Evolutionary conservation across 805 yeast genomes (phyloP), one percentile per base, ranked within the genome.

Genomic region (Lachancea meyersii): DNA sequence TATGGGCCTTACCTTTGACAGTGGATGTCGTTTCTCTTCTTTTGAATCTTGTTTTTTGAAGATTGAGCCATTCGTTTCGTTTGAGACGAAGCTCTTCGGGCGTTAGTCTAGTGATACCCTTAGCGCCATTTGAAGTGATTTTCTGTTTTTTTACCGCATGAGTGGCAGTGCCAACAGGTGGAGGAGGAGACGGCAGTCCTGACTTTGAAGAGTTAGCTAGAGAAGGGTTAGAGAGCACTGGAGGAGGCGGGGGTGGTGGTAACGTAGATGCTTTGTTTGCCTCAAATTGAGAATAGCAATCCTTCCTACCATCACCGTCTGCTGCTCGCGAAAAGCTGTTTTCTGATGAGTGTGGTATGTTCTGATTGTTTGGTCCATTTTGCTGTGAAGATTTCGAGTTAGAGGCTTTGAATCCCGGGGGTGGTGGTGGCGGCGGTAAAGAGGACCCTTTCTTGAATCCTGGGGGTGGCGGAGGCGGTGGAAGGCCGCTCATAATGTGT

Each of bases 41-140:
- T 16, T 70, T 63, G 57, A 72, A 82, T 45, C 84, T 65, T 32
- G 58, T 61, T 55, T 82, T 83, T 51, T 84, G 95, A 2, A 75
- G 35, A 42, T 71, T 75, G 8, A 72, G 65, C 94, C 93, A 85
- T 51, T 72, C 38, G 6, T 17, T 20, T 5, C 36, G 35, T 18
- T 62, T 55, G 18, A 69, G 67, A 2, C 79, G 58, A 33, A 68
- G 69, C 3, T 38, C 48, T 35, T 51, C 48, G 33, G 41, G 41
- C 18, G 40, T 44, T 13, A 35, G 43, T 38, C 49, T 47, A 42
- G 51, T 8, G 11, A 5, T 24, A 5, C 28, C 8, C 8, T 13
- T 5, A 11, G n/a, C n/a, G n/a, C n/a, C 32, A 16, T 7, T 22
- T 13, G 16, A 8, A 4, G 5, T 23, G 5, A 10, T 31, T 27